phyloP scores from a whole-genome alignment of 148 eudicot species.

The Diospyros kaki region DNA sequence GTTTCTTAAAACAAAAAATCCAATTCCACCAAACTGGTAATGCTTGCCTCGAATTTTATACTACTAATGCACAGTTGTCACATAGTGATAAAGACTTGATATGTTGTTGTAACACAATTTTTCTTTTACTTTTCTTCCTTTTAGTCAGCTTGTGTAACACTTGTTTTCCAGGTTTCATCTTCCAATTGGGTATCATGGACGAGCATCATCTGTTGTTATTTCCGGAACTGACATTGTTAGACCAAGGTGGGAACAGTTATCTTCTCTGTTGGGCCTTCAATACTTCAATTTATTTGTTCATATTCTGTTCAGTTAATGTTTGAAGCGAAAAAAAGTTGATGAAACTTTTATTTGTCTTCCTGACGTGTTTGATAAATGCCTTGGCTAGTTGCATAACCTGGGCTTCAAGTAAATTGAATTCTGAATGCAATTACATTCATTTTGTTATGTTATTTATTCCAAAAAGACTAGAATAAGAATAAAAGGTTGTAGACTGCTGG shows the following conservation, averaged over 20 bases:
- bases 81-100: neutral
- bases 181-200: constrained; percentile 98
- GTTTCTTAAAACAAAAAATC: constrained; percentile 77
- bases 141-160: constrained; percentile 4
- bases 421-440: no score
- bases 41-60: neutral
- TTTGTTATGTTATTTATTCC: no score
- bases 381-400: no score
- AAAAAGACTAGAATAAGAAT: no score
- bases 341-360: no score
- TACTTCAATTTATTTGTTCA: neutral
- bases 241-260: constrained; percentile 57
- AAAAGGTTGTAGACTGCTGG: no score
- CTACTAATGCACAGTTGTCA: neutral
- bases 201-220: constrained; percentile 87
- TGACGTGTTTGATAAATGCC: no score
- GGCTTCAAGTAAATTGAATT: no score
- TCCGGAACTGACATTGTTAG: constrained; percentile 88
- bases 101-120: neutral
- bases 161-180: constrained; percentile 67
- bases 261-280: neutral
- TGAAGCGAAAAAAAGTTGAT: neutral
- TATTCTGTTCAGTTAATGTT: neutral
- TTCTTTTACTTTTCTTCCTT: neutral
- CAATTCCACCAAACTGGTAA: constrained; percentile 79